phyloP scores from a whole-genome alignment of 1,284 basidiomycete species.

The Microbotryum saponariae region DNA sequence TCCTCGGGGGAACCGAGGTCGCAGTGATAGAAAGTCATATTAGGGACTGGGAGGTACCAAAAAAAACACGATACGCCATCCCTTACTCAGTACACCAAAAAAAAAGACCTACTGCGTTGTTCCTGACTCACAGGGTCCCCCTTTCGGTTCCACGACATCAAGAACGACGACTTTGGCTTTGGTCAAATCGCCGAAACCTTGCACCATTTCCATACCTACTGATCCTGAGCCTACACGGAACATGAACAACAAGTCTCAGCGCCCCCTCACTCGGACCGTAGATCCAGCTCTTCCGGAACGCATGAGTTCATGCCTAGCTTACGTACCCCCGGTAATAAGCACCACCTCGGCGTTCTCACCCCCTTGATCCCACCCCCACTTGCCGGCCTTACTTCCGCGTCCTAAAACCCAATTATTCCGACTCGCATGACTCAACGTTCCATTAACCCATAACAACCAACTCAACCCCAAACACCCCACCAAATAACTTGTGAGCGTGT shows the following conservation, averaged over 20 bases:
- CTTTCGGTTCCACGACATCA: conserved; percentile 48
- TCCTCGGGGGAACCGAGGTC: conserved; percentile 81
- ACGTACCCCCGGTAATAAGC: conserved; percentile 75
- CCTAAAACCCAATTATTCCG: conserved; percentile 13
- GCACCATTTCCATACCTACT: conserved; percentile 75
- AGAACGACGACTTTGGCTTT: conserved; percentile 63
- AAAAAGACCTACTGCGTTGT: not conserved
- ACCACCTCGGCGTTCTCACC: conserved; percentile 52
- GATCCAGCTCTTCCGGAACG: too few relatives aligned
- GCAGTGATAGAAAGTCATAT: conserved; percentile 67
- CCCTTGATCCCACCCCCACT: not conserved
- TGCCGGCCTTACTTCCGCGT: conserved; percentile 5
- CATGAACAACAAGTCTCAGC: too few relatives aligned
- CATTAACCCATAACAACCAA: not conserved
- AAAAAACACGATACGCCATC: not conserved
- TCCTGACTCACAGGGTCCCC: conserved; percentile 20
- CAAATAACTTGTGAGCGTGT: too few relatives aligned
- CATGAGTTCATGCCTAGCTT: too few relatives aligned
- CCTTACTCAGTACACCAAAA: too few relatives aligned
- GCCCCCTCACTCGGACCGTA: too few relatives aligned
- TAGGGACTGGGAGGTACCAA: conserved; percentile 50
- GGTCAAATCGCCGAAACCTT: conserved; percentile 72
- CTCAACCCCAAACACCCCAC: too few relatives aligned
- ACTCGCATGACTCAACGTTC: not conserved
- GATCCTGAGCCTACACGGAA: conserved; percentile 64